These are phyloP conservation scores for Plasmodium relictum DNA, from an alignment of 169 alveolate genomes.

Conservation along the genomic window DNA sequence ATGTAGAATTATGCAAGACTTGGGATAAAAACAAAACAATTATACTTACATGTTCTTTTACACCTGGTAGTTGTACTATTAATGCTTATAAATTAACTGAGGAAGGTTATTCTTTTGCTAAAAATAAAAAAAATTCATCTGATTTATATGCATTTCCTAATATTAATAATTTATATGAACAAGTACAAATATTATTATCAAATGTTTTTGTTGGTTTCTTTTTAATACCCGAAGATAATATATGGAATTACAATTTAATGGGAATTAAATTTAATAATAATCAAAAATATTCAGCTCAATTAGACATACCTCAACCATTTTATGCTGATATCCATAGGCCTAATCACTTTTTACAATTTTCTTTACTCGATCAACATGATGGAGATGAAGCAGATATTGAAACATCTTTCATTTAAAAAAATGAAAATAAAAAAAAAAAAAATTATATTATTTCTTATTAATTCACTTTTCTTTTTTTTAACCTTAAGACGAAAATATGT, in stretches of 20 bases:
- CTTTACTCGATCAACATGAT: slow-evolving; percentile 75
- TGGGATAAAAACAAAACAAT: slow-evolving; percentile 75
- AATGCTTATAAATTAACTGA: slow-evolving; percentile 95
- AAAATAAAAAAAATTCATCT: slow-evolving; percentile 80
- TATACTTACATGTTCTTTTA: slow-evolving; percentile 93
- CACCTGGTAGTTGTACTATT: slow-evolving; percentile 98
- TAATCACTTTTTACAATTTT: slow-evolving; percentile 92
- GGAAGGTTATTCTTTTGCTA: slow-evolving; percentile 96
- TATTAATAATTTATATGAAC: slow-evolving; percentile 83
- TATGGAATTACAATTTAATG: slow-evolving; percentile 99
- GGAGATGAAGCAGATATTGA: slow-evolving; percentile 75
- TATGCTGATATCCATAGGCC: slow-evolving; percentile 98
- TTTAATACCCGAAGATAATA: slow-evolving; percentile 98
- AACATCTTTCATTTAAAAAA: slow-evolving; percentile 52
- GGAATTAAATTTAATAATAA: slow-evolving; percentile 94
- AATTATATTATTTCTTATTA: too few relatives aligned
- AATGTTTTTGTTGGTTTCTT: slow-evolving; percentile 98
- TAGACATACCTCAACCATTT: slow-evolving; percentile 97
- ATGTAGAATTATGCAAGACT: slow-evolving; percentile 20
- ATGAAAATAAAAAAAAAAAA: too few relatives aligned
- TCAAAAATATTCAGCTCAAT: slow-evolving; percentile 93
- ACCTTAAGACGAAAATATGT: too few relatives aligned
- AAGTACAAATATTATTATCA: slow-evolving; percentile 96
- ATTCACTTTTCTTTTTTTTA: too few relatives aligned
- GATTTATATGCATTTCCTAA: slow-evolving; percentile 77